Percentiles rank a stretch among this genome's conserved stretches.
Evolutionary conservation across 148 eudicot genomes (phyloP).

Genomic region (Rhododendron mucronatum): DNA sequence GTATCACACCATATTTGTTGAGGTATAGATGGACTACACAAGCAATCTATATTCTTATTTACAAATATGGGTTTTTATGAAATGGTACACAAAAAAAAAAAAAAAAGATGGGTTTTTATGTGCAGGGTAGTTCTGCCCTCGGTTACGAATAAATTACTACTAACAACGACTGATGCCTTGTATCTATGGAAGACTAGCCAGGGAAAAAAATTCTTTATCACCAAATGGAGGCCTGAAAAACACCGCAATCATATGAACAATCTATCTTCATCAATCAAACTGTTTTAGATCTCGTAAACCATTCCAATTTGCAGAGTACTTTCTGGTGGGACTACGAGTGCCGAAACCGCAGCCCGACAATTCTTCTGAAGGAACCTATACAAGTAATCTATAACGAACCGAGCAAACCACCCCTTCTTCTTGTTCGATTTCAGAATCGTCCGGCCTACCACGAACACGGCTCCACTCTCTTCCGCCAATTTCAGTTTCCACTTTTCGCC

Average conservation of each 20-base stretch:
- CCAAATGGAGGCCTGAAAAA: background rate
- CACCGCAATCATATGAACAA: background rate
- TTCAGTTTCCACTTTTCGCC: slow-evolving; percentile 10
- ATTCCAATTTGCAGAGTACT: slow-evolving; percentile 30
- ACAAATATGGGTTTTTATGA: no score
- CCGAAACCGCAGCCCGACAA: slow-evolving; percentile 25
- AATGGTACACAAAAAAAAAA: no score
- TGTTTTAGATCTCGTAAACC: slow-evolving; percentile 3
- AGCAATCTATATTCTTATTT: no score
- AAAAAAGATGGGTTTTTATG: no score
- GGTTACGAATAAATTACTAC: no score
- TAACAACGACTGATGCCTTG: background rate
- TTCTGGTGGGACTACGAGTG: slow-evolving; percentile 11
- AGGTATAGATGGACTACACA: background rate
- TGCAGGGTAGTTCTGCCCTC: no score
- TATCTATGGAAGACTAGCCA: background rate
- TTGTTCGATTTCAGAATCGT: slow-evolving; percentile 16
- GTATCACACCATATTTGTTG: background rate
- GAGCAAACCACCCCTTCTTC: slow-evolving; percentile 10
- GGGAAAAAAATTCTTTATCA: background rate
- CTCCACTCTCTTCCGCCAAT: slow-evolving; percentile 7
- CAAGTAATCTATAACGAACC: slow-evolving; percentile 21
- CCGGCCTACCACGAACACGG: slow-evolving; percentile 23
- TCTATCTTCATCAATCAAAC: background rate
- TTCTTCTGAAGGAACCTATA: slow-evolving; percentile 36